Conservation (phyloP, 495 filamentous ascomycete genomes). For the Glutinoglossum americanum region DNA sequence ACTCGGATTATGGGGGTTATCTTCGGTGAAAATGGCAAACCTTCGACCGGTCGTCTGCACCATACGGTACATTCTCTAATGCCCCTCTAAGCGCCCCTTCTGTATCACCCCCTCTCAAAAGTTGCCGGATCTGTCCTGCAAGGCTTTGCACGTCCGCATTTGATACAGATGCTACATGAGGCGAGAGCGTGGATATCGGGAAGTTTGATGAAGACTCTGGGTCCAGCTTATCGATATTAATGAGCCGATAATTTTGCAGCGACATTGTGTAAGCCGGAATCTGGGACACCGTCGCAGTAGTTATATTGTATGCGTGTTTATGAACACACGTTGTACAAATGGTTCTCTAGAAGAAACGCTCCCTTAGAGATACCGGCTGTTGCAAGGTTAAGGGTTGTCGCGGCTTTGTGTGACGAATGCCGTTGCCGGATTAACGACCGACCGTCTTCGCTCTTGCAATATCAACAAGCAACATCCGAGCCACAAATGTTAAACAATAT, state of each 20-base stretch:
- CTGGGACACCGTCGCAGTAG: not conserved
- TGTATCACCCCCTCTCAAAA: conserved; percentile 62
- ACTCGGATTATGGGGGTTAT: not conserved
- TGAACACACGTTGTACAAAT: not conserved
- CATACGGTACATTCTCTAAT: conserved; percentile 54
- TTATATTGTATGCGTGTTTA: not conserved
- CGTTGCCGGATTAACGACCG: not conserved
- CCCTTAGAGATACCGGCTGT: not conserved
- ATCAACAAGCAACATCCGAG: not conserved
- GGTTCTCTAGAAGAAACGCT: not conserved
- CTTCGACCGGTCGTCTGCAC: conserved; percentile 53
- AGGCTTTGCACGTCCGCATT: conserved; percentile 52
- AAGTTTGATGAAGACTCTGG: conserved; percentile 80
- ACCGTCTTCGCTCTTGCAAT: not conserved
- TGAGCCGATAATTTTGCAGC: conserved; percentile 62
- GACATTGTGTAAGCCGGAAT: conserved; percentile 23
- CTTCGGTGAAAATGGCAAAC: conserved; percentile 18
- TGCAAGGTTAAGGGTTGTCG: not conserved
- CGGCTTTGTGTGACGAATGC: not conserved
- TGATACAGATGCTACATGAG: conserved; percentile 40
- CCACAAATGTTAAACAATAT: no score
- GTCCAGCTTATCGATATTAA: conserved; percentile 77
- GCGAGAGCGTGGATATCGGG: conserved; percentile 55
- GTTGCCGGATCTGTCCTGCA: conserved; percentile 58
- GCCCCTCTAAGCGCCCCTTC: conserved; percentile 65